A percentile compares a stretch with the other conserved stretches of the same genome.
Evolutionary conservation across 805 yeast species (phyloP).

Genomic region (Kodamaea leandrae): DNA sequence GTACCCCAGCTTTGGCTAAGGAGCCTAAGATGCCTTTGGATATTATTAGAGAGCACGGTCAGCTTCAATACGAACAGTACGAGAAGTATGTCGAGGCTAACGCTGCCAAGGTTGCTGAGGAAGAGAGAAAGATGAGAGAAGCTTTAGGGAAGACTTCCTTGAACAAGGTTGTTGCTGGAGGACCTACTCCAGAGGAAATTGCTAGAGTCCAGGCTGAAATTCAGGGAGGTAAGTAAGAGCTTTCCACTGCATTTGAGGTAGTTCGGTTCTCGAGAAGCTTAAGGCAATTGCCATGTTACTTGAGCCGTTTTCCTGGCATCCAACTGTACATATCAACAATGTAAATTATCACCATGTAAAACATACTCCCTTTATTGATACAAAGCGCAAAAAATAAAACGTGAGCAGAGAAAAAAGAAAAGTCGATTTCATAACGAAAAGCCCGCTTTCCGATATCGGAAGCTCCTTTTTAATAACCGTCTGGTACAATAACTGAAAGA

Average conservation of each 20-base stretch:
- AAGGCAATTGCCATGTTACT: too few relatives aligned
- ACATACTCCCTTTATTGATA: too few relatives aligned
- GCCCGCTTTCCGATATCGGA: not conserved
- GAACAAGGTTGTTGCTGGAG: conserved; percentile 82
- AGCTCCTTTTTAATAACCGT: too few relatives aligned
- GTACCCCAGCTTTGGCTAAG: conserved; percentile 51
- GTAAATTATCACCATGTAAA: too few relatives aligned
- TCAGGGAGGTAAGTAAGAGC: conserved; percentile 6
- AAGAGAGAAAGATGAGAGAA: conserved; percentile 82
- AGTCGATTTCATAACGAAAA: too few relatives aligned
- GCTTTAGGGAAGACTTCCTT: conserved; percentile 78
- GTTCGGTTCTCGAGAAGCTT: too few relatives aligned
- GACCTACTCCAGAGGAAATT: conserved; percentile 70
- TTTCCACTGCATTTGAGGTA: not conserved
- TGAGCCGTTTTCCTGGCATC: too few relatives aligned
- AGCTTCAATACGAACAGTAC: conserved; percentile 80
- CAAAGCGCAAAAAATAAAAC: too few relatives aligned
- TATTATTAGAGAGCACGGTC: conserved; percentile 86
- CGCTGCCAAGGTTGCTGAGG: conserved; percentile 69
- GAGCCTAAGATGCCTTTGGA: conserved; percentile 82
- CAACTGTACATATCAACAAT: too few relatives aligned
- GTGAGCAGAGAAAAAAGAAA: too few relatives aligned
- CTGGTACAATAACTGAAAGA: too few relatives aligned
- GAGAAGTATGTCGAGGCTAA: conserved; percentile 58
- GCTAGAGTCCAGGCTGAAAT: conserved; percentile 42